Evolutionary conservation across 2,329 filamentous ascomycete species (phyloP).

Genomic region (Pseudogymnoascus sp.): DNA sequence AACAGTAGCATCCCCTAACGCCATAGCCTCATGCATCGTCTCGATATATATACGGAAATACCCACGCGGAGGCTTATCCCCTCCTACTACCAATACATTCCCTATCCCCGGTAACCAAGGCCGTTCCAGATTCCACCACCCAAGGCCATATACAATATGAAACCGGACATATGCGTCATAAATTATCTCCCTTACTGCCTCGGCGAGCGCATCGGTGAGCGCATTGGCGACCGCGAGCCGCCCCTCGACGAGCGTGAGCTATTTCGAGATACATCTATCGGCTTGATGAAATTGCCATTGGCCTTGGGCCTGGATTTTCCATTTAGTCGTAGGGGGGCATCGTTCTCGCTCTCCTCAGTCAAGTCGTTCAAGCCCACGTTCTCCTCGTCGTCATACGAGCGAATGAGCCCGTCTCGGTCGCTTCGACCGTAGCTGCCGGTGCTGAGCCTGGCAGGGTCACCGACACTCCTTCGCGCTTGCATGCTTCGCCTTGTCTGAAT

Average conservation of each 20-base stretch:
- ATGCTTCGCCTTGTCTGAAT: constrained; percentile 88
- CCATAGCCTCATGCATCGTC: constrained; percentile 8
- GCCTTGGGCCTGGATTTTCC: not conserved
- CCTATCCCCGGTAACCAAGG: constrained; percentile 1
- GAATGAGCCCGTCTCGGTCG: constrained; percentile 77
- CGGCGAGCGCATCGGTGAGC: not conserved
- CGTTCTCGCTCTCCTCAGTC: constrained; percentile 68
- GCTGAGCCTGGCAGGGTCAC: constrained; percentile 48
- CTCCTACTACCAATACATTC: constrained; percentile 3
- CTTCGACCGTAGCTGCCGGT: constrained; percentile 53
- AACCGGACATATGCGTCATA: not conserved
- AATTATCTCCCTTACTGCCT: constrained; percentile 1
- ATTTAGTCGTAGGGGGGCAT: constrained; percentile 25
- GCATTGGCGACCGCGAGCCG: not conserved
- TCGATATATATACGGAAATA: constrained; percentile 4
- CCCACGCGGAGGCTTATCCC: not conserved
- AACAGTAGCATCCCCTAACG: constrained; percentile 3
- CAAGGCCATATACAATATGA: constrained; percentile 5
- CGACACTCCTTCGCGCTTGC: constrained; percentile 72
- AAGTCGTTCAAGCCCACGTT: constrained; percentile 68
- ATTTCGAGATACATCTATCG: not conserved
- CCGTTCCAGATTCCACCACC: constrained; percentile 3
- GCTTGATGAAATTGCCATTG: constrained; percentile 5
- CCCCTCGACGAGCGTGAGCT: constrained; percentile 1
- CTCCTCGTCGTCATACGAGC: constrained; percentile 81